Evolutionary conservation across 345 rosid species (phyloP).

Genomic region (Hibiscus tridactylites): DNA sequence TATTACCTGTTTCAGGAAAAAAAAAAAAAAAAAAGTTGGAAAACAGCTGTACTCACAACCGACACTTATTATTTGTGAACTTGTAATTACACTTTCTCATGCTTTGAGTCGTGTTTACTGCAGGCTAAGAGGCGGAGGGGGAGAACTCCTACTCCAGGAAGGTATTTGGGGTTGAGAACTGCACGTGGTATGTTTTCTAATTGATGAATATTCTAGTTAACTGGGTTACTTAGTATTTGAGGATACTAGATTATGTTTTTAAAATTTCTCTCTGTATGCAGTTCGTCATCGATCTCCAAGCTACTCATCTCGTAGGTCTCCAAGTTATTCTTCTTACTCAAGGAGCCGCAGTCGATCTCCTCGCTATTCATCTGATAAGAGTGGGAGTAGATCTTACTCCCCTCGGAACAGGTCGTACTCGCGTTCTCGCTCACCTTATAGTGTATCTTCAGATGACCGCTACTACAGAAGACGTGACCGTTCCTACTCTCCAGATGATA

Average conservation of each 20-base stretch:
- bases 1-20: neutral
- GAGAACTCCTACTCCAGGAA: conserved; percentile 93
- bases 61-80: neutral
- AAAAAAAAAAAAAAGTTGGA: neutral
- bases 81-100: conserved; percentile 8
- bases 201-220: neutral
- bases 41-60: neutral
- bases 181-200: conserved; percentile 36
- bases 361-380: conserved; percentile 42
- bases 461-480: conserved; percentile 23
- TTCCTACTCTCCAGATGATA: conserved; percentile 11
- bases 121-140: conserved; percentile 88
- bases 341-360: conserved; percentile 31
- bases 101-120: neutral
- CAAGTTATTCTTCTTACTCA: conserved; percentile 40
- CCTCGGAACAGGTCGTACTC: conserved; percentile 38
- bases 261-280: conserved; percentile 12
- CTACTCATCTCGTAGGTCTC: conserved; percentile 37
- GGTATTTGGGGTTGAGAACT: conserved; percentile 68
- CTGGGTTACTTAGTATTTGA: neutral
- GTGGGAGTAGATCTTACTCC: conserved; percentile 57
- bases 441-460: conserved; percentile 39
- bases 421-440: conserved; percentile 31
- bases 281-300: conserved; percentile 37
- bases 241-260: neutral